Conservation (phyloP, 257 asterid genomes). For the Primulina huaijiensis region DNA sequence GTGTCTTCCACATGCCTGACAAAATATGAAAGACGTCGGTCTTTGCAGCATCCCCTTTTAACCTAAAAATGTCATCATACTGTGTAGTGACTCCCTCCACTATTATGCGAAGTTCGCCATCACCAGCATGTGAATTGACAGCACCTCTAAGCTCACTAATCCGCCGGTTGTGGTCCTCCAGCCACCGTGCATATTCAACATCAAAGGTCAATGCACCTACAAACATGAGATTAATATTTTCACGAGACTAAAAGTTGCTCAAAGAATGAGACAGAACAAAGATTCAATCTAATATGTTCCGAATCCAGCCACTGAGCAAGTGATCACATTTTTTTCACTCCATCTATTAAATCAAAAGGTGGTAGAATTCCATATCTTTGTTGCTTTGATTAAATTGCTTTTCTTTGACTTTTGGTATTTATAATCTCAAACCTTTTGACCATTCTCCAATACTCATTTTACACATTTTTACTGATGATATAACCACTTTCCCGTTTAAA, state of each 20-base stretch:
- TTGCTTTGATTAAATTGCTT: too few relatives aligned
- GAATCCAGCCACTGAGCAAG: neutral
- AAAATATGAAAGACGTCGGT: conserved; percentile 79
- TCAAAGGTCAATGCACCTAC: conserved; percentile 85
- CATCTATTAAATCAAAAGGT: neutral
- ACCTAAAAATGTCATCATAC: conserved; percentile 70
- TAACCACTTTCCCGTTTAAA: too few relatives aligned
- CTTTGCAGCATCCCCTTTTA: conserved; percentile 84
- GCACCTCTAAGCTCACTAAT: conserved; percentile 82
- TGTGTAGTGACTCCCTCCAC: conserved; percentile 72
- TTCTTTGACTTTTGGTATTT: too few relatives aligned
- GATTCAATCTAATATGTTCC: neutral
- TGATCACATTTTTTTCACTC: neutral
- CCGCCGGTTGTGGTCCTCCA: conserved; percentile 80
- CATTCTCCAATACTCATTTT: neutral
- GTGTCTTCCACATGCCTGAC: conserved; percentile 96
- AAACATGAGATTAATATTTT: conserved; percentile 17
- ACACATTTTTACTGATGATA: neutral
- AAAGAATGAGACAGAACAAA: neutral
- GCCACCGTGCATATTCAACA: conserved; percentile 83
- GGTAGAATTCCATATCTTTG: neutral
- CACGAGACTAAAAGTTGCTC: neutral
- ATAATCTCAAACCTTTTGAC: neutral
- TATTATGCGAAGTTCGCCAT: conserved; percentile 83
- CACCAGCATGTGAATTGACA: conserved; percentile 85